Base-by-base conservation (phyloP, 148 eudicot species). In the Vaccinium vitisidaea region DNA sequence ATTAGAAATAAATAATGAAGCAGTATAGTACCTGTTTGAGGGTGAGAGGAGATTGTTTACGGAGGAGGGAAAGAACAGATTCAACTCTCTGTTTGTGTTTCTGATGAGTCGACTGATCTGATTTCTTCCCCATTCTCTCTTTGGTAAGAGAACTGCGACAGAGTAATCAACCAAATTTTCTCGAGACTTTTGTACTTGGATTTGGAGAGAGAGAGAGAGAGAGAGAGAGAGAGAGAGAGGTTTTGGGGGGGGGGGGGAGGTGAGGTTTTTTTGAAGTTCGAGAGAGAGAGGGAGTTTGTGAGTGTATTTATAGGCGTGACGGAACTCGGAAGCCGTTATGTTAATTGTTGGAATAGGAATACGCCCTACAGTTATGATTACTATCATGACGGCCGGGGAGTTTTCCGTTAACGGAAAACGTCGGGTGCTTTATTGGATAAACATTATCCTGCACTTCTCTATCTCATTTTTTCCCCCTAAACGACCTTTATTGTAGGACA, bases 21-120 rank as follows among this genome's bases (percentile, higher is more conserved):
- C 16, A 79, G 19, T 53, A 82, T 43, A 49, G 5, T 4, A 96
- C 99, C 92, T 96, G 99, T 93, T 93, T 95, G 84, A 91, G 91
- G 87, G 96, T 84, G 81, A 97, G 96, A 70, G 97, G 94, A 79
- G 96, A 85, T 80, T 94, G 98, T 89, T 95, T 94, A 27, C 86
- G 83, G 85, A 97, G 92, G 46, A 95, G 88, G 7, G 90, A 53
- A 63, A 97, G 94, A 5, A 97, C 98, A 39, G 94, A 83, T 83
- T 94, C 91, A 39, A 95, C 93, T 87, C 87, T 93, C 49, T 90
- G 85, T 87, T 63, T 88, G 58, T 82, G 77, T 5, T 83, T 84
- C 50, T 88, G 88, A 5, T 49, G 88, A 6, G 67, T 79, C 49
- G 88, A 84, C 27, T 93, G 23, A n/a, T 67, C 74, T 69, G 74